A percentile compares a stretch with the other conserved stretches of the same genome.
Evolutionary conservation across 805 yeast genomes (phyloP).

Genomic region (Soucietia sequanensis): DNA sequence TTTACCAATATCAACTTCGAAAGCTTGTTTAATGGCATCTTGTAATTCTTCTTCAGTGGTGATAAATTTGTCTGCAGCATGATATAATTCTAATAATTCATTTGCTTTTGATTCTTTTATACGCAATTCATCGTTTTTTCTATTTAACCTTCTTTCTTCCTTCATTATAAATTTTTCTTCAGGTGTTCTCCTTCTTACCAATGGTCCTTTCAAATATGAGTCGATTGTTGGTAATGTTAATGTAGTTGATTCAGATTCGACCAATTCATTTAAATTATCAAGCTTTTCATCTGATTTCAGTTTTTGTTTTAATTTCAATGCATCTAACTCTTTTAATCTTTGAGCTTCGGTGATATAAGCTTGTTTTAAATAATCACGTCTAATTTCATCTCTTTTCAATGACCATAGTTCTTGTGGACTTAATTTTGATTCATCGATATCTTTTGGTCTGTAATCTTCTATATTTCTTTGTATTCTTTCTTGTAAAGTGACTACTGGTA

Average conservation of each 20-base stretch:
- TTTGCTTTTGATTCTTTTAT: slow-evolving; percentile 54
- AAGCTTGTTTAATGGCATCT: slow-evolving; percentile 56
- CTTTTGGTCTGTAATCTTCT: slow-evolving; percentile 40
- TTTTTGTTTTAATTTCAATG: slow-evolving; percentile 24
- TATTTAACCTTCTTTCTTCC: slow-evolving; percentile 66
- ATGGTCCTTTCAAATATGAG: slow-evolving; percentile 60
- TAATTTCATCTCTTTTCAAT: slow-evolving; percentile 56
- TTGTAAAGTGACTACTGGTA: slow-evolving; percentile 56
- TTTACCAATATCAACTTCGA: slow-evolving; percentile 38
- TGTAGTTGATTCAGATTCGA: slow-evolving; percentile 51
- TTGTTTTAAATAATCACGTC: slow-evolving; percentile 68
- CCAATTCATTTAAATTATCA: slow-evolving; percentile 19
- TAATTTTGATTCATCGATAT: slow-evolving; percentile 30
- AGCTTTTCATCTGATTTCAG: slow-evolving; percentile 26
- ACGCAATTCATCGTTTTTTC: slow-evolving; percentile 53
- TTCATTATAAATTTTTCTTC: slow-evolving; percentile 60
- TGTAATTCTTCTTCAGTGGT: slow-evolving; percentile 68
- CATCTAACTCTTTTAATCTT: slow-evolving; percentile 41
- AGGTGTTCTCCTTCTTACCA: slow-evolving; percentile 68
- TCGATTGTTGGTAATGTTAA: slow-evolving; percentile 82
- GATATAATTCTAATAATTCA: slow-evolving; percentile 66
- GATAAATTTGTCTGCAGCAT: slow-evolving; percentile 65
- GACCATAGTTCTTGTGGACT: slow-evolving; percentile 44
- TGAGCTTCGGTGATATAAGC: slow-evolving; percentile 56
- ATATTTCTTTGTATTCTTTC: slow-evolving; percentile 55